phyloP scores from a whole-genome alignment of 495 filamentous ascomycete genomes.

The Aspergillus ostianus region DNA sequence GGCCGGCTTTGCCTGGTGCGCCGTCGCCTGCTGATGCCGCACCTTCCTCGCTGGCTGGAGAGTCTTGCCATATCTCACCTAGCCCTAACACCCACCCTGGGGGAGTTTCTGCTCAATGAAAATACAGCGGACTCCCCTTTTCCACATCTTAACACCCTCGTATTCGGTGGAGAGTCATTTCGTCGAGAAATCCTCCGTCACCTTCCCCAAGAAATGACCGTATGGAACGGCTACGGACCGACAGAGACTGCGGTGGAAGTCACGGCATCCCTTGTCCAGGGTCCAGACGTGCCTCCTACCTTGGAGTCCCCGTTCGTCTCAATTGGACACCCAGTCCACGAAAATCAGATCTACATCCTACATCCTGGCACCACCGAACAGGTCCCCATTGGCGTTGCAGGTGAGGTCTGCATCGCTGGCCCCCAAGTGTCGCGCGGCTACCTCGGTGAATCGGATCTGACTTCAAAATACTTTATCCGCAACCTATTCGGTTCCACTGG shows the following conservation, averaged over 20 bases:
- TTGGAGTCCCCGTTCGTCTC: not conserved
- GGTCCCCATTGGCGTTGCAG: conserved; percentile 2
- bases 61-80: conserved; percentile 1
- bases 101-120: not conserved
- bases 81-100: conserved; percentile 5
- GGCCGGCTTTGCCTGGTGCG: conserved; percentile 1
- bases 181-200: not conserved
- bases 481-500: conserved; percentile 1
- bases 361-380: conserved; percentile 1
- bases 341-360: conserved; percentile 1
- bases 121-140: not conserved
- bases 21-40: not conserved
- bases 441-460: not conserved
- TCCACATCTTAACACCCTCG: not conserved
- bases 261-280: not conserved
- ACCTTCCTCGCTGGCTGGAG: not conserved
- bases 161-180: conserved; percentile 9
- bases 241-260: conserved; percentile 9
- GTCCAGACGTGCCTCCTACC: not conserved
- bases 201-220: not conserved
- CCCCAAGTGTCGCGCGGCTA: conserved; percentile 9
- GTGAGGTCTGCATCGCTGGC: conserved; percentile 7
- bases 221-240: conserved; percentile 9
- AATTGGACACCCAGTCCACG: not conserved
- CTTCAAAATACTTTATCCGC: not conserved